phyloP scores from a whole-genome alignment of 2,329 filamentous ascomycete species.

The Pseudogymnoascus sp. region DNA sequence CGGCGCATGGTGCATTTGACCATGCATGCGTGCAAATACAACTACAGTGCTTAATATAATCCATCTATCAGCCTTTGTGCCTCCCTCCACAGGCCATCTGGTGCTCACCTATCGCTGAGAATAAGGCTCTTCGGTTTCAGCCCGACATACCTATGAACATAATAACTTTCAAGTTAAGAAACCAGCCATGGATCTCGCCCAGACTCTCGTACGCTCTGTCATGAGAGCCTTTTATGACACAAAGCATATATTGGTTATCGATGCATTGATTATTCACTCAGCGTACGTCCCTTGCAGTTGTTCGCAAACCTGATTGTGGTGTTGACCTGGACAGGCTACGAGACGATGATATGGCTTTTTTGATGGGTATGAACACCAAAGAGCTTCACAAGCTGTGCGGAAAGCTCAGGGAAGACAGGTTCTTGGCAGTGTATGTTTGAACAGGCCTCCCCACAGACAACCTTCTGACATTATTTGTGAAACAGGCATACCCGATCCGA shows the following conservation, averaged over 20 bases:
- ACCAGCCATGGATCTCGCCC: conserved; percentile 54
- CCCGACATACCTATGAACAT: not conserved
- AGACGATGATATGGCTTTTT: conserved; percentile 77
- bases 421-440: conserved; percentile 64
- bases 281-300: conserved; percentile 41
- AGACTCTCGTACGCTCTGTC: conserved; percentile 78
- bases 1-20: not conserved
- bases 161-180: not conserved
- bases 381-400: conserved; percentile 85
- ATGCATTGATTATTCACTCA: conserved; percentile 70
- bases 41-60: not conserved
- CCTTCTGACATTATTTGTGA: conserved; percentile 5
- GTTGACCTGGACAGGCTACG: conserved; percentile 50
- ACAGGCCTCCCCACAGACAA: not conserved
- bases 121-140: not conserved
- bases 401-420: conserved; percentile 75
- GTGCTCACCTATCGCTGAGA: not conserved
- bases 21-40: not conserved
- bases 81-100: not conserved
- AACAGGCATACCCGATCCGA: conserved; percentile 65
- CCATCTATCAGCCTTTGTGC: not conserved
- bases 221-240: conserved; percentile 81
- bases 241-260: conserved; percentile 72
- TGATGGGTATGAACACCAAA: conserved; percentile 86
- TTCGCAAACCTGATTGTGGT: conserved; percentile 18